Evolutionary conservation across 1,284 basidiomycete species (phyloP).

Genomic region (Limonomyces culmigenus): DNA sequence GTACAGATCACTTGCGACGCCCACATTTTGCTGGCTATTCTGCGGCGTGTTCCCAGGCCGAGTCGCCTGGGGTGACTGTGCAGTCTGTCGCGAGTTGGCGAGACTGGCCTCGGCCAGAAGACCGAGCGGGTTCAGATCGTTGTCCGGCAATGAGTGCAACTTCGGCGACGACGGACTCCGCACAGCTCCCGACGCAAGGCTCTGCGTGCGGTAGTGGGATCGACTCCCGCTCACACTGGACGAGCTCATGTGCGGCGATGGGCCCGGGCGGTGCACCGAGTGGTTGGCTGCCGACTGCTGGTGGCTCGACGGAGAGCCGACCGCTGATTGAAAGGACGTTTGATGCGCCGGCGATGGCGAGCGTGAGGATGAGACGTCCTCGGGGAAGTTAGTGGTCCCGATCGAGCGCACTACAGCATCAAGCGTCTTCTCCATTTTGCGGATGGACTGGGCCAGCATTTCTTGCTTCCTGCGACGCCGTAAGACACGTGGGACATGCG

Average conservation of each 20-base stretch:
- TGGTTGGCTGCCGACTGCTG: too few relatives aligned
- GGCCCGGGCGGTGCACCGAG: too few relatives aligned
- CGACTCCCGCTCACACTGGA: too few relatives aligned
- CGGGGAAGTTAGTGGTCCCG: slow-evolving; percentile 59
- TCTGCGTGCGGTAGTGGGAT: too few relatives aligned
- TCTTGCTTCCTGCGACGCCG: slow-evolving; percentile 73
- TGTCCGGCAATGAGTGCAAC: slow-evolving; percentile 81
- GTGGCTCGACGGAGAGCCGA: too few relatives aligned
- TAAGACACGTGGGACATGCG: too few relatives aligned
- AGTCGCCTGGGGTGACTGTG: too few relatives aligned
- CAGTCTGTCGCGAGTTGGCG: slow-evolving; percentile 56
- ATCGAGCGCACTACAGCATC: slow-evolving; percentile 76
- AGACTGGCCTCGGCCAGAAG: slow-evolving; percentile 83
- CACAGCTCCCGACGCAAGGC: slow-evolving; percentile 60
- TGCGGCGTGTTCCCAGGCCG: slow-evolving; percentile 7
- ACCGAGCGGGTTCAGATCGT: slow-evolving; percentile 79
- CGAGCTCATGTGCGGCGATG: too few relatives aligned
- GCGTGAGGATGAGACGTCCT: too few relatives aligned
- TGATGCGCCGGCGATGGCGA: too few relatives aligned
- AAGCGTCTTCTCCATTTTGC: slow-evolving; percentile 85
- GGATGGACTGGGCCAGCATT: slow-evolving; percentile 70
- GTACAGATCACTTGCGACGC: slow-evolving; percentile 82
- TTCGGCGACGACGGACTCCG: slow-evolving; percentile 55
- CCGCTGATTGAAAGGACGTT: too few relatives aligned
- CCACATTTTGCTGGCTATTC: slow-evolving; percentile 28